Evolutionary conservation across 768 basidiomycete species (phyloP).

Genomic region (Cyclocybe aegerita): DNA sequence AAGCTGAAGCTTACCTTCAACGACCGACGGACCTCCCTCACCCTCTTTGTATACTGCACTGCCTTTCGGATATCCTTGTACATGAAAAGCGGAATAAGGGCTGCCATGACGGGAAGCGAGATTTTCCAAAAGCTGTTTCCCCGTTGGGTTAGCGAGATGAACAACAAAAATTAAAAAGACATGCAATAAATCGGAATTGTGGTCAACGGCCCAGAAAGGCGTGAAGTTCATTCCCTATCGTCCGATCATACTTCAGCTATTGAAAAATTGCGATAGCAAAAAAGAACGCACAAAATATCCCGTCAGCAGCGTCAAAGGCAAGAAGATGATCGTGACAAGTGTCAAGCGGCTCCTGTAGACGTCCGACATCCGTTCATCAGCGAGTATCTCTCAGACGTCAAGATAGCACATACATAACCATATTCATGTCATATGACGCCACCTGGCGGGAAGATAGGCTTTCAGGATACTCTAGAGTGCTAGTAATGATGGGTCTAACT

Average conservation of each 20-base stretch:
- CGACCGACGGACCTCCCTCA: slow-evolving; percentile 3
- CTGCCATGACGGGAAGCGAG: slow-evolving; percentile 58
- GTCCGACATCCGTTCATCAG: neutral
- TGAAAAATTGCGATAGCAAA: neutral
- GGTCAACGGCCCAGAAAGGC: slow-evolving; percentile 46
- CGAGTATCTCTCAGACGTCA: neutral
- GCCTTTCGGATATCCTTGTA: slow-evolving; percentile 49
- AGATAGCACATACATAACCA: slow-evolving; percentile 48
- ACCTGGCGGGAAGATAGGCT: slow-evolving; percentile 33
- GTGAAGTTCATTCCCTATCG: slow-evolving; percentile 70
- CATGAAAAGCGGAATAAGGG: slow-evolving; percentile 58
- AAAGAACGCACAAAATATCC: slow-evolving; percentile 65
- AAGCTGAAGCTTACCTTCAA: neutral
- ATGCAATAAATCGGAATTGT: slow-evolving; percentile 46
- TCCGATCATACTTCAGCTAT: neutral
- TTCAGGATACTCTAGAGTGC: neutral
- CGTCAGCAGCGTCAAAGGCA: slow-evolving; percentile 68
- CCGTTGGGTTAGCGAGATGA: neutral
- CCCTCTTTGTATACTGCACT: slow-evolving; percentile 48
- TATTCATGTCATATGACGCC: slow-evolving; percentile 67
- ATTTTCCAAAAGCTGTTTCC: slow-evolving; percentile 65
- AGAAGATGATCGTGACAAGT: slow-evolving; percentile 65
- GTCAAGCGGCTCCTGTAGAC: slow-evolving; percentile 59
- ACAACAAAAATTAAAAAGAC: slow-evolving; percentile 17
- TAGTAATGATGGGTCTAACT: slow-evolving; percentile 11